These are phyloP conservation scores for Taphrina confusa DNA, from an alignment of 1,139 yeast genomes.

Conservation along the genomic window DNA sequence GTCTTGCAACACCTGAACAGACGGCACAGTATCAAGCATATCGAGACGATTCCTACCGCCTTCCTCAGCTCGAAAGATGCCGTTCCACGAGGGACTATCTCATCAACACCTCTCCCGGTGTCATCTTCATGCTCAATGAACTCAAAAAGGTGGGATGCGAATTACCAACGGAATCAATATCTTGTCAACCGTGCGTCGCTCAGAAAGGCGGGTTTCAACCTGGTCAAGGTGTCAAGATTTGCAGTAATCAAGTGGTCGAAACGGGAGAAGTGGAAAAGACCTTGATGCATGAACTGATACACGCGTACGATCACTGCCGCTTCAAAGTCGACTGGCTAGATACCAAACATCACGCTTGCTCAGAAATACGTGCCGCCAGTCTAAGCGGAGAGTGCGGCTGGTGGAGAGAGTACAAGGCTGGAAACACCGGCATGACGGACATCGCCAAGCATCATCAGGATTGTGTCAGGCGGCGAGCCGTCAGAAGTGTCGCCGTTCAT, in stretches of 20 bases:
- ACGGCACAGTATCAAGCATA: conserved; percentile 28
- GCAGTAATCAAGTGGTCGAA: conserved; percentile 78
- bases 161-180: conserved; percentile 54
- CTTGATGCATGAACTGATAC: conserved; percentile 87
- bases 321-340: conserved; percentile 82
- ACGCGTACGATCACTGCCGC: conserved; percentile 86
- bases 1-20: conserved; percentile 14
- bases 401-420: conserved; percentile 66
- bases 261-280: conserved; percentile 89
- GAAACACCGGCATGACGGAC: conserved; percentile 56
- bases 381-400: conserved; percentile 94
- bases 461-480: conserved; percentile 87
- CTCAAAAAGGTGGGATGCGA: conserved; percentile 69
- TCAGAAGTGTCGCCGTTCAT: conserved; percentile 77
- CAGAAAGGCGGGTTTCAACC: conserved; percentile 94
- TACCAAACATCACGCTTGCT: conserved; percentile 91
- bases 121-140: conserved; percentile 83
- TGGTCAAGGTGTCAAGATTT: conserved; percentile 75
- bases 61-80: conserved; percentile 26
- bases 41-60: conserved; percentile 19
- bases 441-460: conserved; percentile 83
- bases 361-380: conserved; percentile 81
- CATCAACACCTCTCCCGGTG: conserved; percentile 58
- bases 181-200: conserved; percentile 84
- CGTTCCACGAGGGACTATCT: conserved; percentile 11